A percentile compares a stretch with the other conserved stretches of the same genome.
These are phyloP conservation scores for Pholiota microspora DNA, from an alignment of 768 basidiomycete species.

Conservation along the genomic window DNA sequence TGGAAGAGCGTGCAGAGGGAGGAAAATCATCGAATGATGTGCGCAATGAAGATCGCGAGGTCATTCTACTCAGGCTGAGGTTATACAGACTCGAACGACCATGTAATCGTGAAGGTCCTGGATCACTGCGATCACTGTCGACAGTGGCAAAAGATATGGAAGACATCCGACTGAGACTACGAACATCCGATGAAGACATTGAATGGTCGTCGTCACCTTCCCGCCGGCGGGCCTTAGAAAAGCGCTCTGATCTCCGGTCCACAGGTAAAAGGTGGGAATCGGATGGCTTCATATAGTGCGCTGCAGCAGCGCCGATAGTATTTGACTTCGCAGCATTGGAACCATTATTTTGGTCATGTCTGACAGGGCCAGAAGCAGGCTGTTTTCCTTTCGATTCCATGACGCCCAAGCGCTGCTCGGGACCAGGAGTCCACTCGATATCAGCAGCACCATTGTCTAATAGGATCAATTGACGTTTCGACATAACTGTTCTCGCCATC, in stretches of 20 bases:
- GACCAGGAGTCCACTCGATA: slow-evolving; percentile 61
- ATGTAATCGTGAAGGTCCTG: slow-evolving; percentile 69
- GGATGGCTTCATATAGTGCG: slow-evolving; percentile 40
- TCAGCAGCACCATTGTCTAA: slow-evolving; percentile 54
- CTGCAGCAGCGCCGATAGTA: slow-evolving; percentile 61
- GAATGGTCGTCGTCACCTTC: slow-evolving; percentile 91
- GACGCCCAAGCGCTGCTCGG: slow-evolving; percentile 41
- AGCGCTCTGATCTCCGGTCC: slow-evolving; percentile 47
- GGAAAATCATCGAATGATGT: slow-evolving; percentile 75
- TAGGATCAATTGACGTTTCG: slow-evolving; percentile 79
- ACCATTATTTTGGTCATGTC: slow-evolving; percentile 49
- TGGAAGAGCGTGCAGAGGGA: slow-evolving; percentile 72
- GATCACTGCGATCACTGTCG: slow-evolving; percentile 88
- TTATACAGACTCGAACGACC: slow-evolving; percentile 60
- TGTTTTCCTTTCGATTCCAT: slow-evolving; percentile 49
- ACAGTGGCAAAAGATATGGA: slow-evolving; percentile 80
- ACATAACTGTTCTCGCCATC: slow-evolving; percentile 89
- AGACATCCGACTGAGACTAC: slow-evolving; percentile 71
- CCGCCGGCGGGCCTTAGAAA: slow-evolving; percentile 75
- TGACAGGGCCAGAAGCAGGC: slow-evolving; percentile 61
- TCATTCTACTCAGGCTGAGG: slow-evolving; percentile 74
- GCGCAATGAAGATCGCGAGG: slow-evolving; percentile 72
- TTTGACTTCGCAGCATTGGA: slow-evolving; percentile 38
- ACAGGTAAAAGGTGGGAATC: slow-evolving; percentile 24
- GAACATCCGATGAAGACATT: slow-evolving; percentile 85